These are phyloP conservation scores for Sordariomycetes sp. DNA, from an alignment of 2,329 filamentous ascomycete genomes.

Conservation along the genomic window DNA sequence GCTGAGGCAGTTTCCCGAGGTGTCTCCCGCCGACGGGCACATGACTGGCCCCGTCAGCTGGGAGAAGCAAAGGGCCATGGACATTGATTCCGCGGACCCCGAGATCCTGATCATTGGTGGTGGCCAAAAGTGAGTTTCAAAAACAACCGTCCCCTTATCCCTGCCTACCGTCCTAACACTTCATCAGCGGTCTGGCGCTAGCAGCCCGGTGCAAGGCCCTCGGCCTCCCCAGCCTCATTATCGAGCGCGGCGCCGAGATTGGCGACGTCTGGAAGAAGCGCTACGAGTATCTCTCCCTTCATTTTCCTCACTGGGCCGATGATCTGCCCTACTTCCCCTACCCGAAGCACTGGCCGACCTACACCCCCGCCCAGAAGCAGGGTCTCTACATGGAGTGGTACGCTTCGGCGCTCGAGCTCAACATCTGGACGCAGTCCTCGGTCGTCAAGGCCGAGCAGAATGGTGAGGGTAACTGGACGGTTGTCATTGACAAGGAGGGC, in stretches of 20 bases:
- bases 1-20: slow-evolving; percentile 16
- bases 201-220: slow-evolving; percentile 33
- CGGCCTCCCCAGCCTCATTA: slow-evolving; percentile 25
- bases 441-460: slow-evolving; percentile 21
- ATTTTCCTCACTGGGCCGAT: slow-evolving; percentile 48
- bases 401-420: slow-evolving; percentile 46
- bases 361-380: slow-evolving; percentile 55
- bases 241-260: slow-evolving; percentile 24
- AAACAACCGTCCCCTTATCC: neutral
- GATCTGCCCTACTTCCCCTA: slow-evolving; percentile 49
- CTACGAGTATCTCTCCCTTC: slow-evolving; percentile 43
- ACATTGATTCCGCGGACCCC: slow-evolving; percentile 22
- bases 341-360: slow-evolving; percentile 48
- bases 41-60: slow-evolving; percentile 18
- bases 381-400: slow-evolving; percentile 52
- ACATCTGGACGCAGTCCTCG: slow-evolving; percentile 44
- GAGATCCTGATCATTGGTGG: slow-evolving; percentile 40
- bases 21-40: slow-evolving; percentile 15
- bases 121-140: slow-evolving; percentile 11
- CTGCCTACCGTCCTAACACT: neutral
- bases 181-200: slow-evolving; percentile 21
- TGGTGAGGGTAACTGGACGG: slow-evolving; percentile 35
- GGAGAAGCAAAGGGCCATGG: slow-evolving; percentile 14
- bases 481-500: slow-evolving; percentile 21
- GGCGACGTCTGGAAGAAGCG: slow-evolving; percentile 47